phyloP scores from a whole-genome alignment of 768 basidiomycete genomes.

The Hygrophorus pudorinus region DNA sequence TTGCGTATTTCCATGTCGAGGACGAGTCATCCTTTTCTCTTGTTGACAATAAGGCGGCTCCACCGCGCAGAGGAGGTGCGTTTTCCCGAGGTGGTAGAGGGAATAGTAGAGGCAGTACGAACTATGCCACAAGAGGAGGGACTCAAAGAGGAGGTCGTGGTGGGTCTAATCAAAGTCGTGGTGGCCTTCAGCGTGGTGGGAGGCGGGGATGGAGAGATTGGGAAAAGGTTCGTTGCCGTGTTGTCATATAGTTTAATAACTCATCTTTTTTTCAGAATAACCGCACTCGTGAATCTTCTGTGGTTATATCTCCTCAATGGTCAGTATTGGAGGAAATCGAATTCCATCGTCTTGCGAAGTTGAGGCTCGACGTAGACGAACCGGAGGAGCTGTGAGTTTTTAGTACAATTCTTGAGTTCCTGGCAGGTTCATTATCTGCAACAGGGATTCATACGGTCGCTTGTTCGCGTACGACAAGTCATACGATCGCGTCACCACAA shows the following conservation, averaged over 20 bases:
- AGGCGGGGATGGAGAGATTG: slow-evolving; percentile 85
- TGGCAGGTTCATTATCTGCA: slow-evolving; percentile 8
- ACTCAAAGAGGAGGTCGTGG: slow-evolving; percentile 38
- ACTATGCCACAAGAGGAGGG: slow-evolving; percentile 34
- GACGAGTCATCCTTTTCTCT: slow-evolving; percentile 96
- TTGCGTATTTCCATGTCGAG: slow-evolving; percentile 96
- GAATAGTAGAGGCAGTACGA: slow-evolving; percentile 39
- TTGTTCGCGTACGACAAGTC: slow-evolving; percentile 89
- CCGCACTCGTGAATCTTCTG: slow-evolving; percentile 84
- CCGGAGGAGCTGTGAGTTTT: slow-evolving; percentile 75
- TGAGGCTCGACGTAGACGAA: slow-evolving; percentile 89
- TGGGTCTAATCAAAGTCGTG: slow-evolving; percentile 30
- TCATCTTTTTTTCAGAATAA: slow-evolving; percentile 42
- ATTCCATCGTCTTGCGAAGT: slow-evolving; percentile 83
- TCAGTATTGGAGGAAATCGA: slow-evolving; percentile 95
- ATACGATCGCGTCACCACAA: slow-evolving; percentile 93
- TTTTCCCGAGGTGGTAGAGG: slow-evolving; percentile 51
- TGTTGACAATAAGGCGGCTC: slow-evolving; percentile 78
- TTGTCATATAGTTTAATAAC: slow-evolving; percentile 3
- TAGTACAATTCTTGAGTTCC: neutral
- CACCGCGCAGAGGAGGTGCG: slow-evolving; percentile 59
- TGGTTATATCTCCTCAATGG: slow-evolving; percentile 90
- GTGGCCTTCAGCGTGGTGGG: slow-evolving; percentile 45
- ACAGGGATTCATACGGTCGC: slow-evolving; percentile 78
- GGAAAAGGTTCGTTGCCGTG: slow-evolving; percentile 62